Percentiles rank a stretch among this genome's conserved stretches.
Conservation (phyloP, 176 grass and related monocot species). For the Stipa capillata region DNA sequence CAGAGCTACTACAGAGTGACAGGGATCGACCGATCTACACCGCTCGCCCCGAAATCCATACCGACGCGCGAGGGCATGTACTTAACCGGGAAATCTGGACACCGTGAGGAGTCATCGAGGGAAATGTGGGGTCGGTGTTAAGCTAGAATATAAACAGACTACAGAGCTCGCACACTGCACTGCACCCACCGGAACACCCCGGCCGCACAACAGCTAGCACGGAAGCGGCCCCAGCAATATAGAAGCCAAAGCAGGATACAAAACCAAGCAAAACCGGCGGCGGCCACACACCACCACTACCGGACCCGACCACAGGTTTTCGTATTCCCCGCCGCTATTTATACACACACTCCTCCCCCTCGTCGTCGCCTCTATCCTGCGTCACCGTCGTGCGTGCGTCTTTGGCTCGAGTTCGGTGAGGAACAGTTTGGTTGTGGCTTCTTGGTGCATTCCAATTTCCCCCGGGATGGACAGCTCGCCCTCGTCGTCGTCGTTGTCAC, state of each 20-base stretch:
- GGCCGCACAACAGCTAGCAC: neutral
- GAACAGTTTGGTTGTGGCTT: neutral
- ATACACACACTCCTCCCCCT: neutral
- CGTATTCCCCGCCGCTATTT: neutral
- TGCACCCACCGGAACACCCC: neutral
- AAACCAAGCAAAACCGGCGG: constrained; percentile 1
- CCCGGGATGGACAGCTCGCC: constrained; percentile 8
- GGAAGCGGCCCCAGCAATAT: neutral
- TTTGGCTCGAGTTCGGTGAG: neutral
- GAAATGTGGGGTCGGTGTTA: neutral
- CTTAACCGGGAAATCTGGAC: no score
- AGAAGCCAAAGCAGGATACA: no score
- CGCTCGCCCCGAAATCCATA: no score
- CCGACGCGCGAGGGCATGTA: no score
- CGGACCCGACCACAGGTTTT: constrained; percentile 6
- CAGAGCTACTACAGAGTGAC: no score
- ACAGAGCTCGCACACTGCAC: neutral
- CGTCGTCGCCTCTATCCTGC: neutral
- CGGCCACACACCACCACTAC: neutral
- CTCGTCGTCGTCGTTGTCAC: neutral
- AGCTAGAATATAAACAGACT: neutral
- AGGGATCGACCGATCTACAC: no score
- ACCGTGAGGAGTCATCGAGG: neutral
- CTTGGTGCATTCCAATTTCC: neutral
- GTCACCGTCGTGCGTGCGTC: neutral